Conservation (phyloP, 164 flowering plant genomes). For the Vitis amurensis region DNA sequence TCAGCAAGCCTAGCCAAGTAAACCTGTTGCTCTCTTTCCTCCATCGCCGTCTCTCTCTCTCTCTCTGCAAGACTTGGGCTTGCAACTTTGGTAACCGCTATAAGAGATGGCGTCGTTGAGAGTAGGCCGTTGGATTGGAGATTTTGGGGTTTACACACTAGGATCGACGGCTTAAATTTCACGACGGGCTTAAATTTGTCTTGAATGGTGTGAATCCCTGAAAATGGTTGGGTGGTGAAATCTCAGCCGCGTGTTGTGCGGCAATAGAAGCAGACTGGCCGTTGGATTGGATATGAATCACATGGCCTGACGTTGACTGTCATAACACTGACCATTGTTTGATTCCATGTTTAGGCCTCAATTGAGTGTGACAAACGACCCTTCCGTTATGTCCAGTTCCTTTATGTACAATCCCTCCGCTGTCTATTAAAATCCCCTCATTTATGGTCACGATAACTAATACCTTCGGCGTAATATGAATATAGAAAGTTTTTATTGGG, state of each 20-base stretch:
- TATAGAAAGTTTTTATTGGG: too few species aligned
- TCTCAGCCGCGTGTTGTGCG: neutral
- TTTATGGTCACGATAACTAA: too few species aligned
- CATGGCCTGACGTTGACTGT: slow-evolving; percentile 10
- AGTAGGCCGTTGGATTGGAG: slow-evolving; percentile 14
- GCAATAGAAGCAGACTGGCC: neutral
- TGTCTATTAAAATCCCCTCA: too few species aligned
- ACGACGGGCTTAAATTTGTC: neutral
- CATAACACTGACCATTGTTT: neutral
- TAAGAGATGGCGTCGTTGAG: neutral
- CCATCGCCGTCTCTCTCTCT: slow-evolving; percentile 24
- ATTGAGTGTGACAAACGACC: too few species aligned
- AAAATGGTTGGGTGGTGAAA: neutral
- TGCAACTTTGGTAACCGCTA: slow-evolving; percentile 27
- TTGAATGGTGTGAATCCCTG: neutral
- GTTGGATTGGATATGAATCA: neutral
- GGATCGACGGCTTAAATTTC: slow-evolving; percentile 5
- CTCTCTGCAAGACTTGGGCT: neutral
- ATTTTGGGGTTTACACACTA: neutral
- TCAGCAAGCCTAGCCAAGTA: slow-evolving; percentile 55
- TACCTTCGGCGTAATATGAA: too few species aligned
- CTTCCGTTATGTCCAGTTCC: too few species aligned
- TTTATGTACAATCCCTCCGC: too few species aligned
- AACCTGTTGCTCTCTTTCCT: slow-evolving; percentile 46
- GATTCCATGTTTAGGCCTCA: too few species aligned